Percentiles rank a stretch among this genome's conserved stretches.
These are phyloP conservation scores for Neurospora sp. DNA, from an alignment of 495 filamentous ascomycete species.

Conservation along the genomic window DNA sequence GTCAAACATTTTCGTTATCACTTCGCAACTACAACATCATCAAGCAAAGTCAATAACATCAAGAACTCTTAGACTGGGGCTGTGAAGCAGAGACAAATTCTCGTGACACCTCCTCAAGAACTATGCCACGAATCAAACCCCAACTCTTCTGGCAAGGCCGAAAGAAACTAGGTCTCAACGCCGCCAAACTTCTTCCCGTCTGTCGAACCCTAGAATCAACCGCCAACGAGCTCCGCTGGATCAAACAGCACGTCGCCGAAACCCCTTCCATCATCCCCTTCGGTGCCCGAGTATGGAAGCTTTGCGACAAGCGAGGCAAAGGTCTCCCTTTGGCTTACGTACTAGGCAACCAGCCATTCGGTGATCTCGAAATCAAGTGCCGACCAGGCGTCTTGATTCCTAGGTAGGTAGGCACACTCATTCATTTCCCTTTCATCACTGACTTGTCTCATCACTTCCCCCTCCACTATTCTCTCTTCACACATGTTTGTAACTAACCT, in stretches of 20 bases:
- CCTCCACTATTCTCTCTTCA: neutral
- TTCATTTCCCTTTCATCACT: no score
- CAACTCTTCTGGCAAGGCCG: slow-evolving; percentile 48
- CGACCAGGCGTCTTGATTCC: slow-evolving; percentile 73
- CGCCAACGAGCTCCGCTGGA: slow-evolving; percentile 77
- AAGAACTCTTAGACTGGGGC: neutral
- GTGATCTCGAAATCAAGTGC: slow-evolving; percentile 69
- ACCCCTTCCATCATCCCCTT: slow-evolving; percentile 7
- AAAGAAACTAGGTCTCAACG: slow-evolving; percentile 41
- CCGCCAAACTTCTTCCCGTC: slow-evolving; percentile 56
- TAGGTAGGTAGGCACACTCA: slow-evolving; percentile 33
- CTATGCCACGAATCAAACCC: slow-evolving; percentile 70
- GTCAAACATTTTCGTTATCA: neutral
- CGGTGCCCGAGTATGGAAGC: slow-evolving; percentile 25
- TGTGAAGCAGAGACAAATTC: neutral
- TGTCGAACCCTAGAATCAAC: slow-evolving; percentile 61
- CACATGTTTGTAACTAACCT: neutral
- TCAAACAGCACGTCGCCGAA: slow-evolving; percentile 45
- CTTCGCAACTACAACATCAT: neutral
- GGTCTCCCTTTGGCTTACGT: slow-evolving; percentile 85
- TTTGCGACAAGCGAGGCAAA: slow-evolving; percentile 47
- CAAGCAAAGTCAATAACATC: neutral
- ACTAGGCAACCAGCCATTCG: slow-evolving; percentile 82
- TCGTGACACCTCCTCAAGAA: neutral
- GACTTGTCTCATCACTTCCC: neutral